These are phyloP conservation scores for Cicer judaicum DNA, from an alignment of 306 rosid genomes.

Conservation along the genomic window DNA sequence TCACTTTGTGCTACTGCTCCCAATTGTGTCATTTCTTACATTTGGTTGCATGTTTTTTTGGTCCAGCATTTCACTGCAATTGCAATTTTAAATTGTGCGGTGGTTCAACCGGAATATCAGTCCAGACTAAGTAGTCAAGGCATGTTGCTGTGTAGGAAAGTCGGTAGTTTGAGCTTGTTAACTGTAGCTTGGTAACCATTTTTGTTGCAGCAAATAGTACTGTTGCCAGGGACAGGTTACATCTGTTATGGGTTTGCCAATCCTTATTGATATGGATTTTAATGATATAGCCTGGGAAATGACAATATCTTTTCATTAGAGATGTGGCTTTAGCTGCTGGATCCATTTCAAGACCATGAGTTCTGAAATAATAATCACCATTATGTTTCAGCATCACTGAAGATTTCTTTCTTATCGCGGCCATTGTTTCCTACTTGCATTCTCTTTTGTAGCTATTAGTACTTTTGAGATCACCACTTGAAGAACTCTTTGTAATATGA, in stretches of 20 bases:
- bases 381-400: not conserved
- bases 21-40: slow-evolving; percentile 7
- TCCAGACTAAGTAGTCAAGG: slow-evolving; percentile 2
- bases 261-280: slow-evolving; percentile 24
- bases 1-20: not conserved
- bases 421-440: slow-evolving; percentile 24
- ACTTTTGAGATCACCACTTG: not conserved
- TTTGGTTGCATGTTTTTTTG: not conserved
- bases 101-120: slow-evolving; percentile 11
- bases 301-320: slow-evolving; percentile 5
- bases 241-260: slow-evolving; percentile 26
- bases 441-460: not conserved
- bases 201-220: slow-evolving; percentile 8
- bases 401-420: slow-evolving; percentile 1
- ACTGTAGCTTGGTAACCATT: slow-evolving; percentile 24
- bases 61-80: slow-evolving; percentile 16
- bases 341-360: not conserved
- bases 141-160: not conserved
- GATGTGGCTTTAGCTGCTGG: not conserved
- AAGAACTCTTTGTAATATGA: slow-evolving; percentile 12
- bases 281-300: not conserved
- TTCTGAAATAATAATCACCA: slow-evolving; percentile 3
- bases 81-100: slow-evolving; percentile 24
- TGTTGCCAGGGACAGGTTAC: slow-evolving; percentile 14
- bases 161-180: slow-evolving; percentile 11